Conservation (phyloP, 805 yeast genomes). For the Torulaspora delbrueckii region DNA sequence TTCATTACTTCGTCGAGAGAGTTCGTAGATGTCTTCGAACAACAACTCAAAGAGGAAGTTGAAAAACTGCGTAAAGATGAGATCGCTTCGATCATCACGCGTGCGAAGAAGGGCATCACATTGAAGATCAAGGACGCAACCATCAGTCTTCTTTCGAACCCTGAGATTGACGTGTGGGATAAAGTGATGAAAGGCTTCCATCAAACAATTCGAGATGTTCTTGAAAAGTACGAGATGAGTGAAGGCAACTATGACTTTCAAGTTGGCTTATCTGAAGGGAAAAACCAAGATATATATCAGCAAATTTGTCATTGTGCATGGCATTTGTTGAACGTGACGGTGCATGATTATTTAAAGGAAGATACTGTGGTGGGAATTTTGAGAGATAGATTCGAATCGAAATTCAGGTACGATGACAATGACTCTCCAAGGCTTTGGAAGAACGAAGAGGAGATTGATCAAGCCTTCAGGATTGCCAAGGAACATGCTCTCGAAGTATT, state of each 20-base stretch:
- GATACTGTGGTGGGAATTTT: constrained; percentile 62
- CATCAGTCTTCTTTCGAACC: constrained; percentile 44
- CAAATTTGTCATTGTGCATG: constrained; percentile 56
- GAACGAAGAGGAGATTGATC: constrained; percentile 66
- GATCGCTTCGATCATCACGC: constrained; percentile 40
- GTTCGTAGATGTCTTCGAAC: constrained; percentile 12
- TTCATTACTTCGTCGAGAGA: constrained; percentile 5
- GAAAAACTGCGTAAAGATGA: constrained; percentile 39
- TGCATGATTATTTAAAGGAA: constrained; percentile 58
- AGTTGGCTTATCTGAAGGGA: constrained; percentile 48
- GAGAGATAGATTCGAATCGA: constrained; percentile 76
- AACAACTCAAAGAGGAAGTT: constrained; percentile 28
- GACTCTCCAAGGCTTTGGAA: constrained; percentile 83
- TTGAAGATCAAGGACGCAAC: constrained; percentile 48
- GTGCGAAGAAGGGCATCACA: constrained; percentile 44
- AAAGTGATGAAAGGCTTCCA: constrained; percentile 44
- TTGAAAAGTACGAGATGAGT: constrained; percentile 31
- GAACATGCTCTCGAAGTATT: constrained; percentile 51
- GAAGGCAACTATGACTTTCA: constrained; percentile 51
- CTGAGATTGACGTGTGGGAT: constrained; percentile 59
- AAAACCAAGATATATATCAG: constrained; percentile 40
- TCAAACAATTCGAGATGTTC: constrained; percentile 27
- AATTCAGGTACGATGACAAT: constrained; percentile 74
- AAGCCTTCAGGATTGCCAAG: constrained; percentile 56
- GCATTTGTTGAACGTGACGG: constrained; percentile 53